These are phyloP conservation scores for Moesziomyces sp. DNA, from an alignment of 1,284 basidiomycete genomes.

Conservation along the genomic window DNA sequence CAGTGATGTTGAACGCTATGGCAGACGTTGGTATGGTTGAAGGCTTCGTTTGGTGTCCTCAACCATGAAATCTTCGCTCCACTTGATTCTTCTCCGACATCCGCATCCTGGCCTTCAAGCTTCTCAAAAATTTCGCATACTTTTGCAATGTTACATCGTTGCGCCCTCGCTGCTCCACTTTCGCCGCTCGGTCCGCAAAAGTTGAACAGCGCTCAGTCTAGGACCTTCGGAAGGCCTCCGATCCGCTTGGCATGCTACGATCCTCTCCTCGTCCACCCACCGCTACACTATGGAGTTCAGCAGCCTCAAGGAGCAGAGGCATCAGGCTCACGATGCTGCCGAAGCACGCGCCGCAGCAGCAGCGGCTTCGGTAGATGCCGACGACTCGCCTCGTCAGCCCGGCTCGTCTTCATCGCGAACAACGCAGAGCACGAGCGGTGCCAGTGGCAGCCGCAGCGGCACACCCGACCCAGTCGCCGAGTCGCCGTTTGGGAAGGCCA, in stretches of 20 bases:
- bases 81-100: constrained; percentile 34
- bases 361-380: constrained; percentile 19
- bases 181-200: background rate
- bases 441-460: background rate
- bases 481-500: constrained; percentile 21
- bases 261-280: background rate
- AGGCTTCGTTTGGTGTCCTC: background rate
- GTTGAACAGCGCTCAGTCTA: background rate
- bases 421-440: background rate
- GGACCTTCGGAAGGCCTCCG: background rate
- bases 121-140: background rate
- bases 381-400: constrained; percentile 11
- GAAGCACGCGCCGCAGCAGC: constrained; percentile 37
- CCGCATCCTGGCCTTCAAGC: constrained; percentile 19
- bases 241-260: no score
- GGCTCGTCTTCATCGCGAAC: constrained; percentile 11
- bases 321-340: constrained; percentile 19
- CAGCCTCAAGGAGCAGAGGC: constrained; percentile 37
- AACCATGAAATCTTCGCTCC: constrained; percentile 10
- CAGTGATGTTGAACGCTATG: background rate
- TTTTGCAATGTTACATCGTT: background rate
- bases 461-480: background rate
- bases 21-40: background rate
- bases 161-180: background rate
- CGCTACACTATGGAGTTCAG: constrained; percentile 31